Evolutionary conservation across 306 rosid species (phyloP).

Genomic region (Betula pendula): DNA sequence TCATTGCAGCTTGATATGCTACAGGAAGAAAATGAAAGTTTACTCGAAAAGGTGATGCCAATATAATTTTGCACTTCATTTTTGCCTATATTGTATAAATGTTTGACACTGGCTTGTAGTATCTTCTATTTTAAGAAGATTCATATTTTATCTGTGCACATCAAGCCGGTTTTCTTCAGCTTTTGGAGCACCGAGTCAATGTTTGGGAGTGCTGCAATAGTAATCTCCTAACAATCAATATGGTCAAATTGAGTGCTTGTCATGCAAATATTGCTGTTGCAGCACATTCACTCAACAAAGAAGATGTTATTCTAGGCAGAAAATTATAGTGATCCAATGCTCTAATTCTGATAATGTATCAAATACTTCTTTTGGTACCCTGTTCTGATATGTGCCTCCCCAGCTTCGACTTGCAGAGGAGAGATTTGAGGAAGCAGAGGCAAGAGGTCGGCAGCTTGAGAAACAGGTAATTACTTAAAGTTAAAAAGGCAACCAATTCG

Average conservation of each 20-base stretch:
- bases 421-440: conserved; percentile 83
- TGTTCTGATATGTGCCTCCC: conserved; percentile 54
- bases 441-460: conserved; percentile 85
- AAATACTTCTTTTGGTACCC: conserved; percentile 22
- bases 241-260: conserved; percentile 9
- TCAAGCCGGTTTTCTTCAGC: conserved; percentile 7
- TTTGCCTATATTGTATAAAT: conserved; percentile 13
- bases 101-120: conserved; percentile 22
- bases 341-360: conserved; percentile 9
- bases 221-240: conserved; percentile 1
- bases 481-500: neutral
- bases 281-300: conserved; percentile 6
- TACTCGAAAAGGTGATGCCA: conserved; percentile 82
- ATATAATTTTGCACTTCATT: conserved; percentile 29
- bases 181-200: conserved; percentile 12
- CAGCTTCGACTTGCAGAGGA: conserved; percentile 98
- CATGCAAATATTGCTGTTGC: neutral
- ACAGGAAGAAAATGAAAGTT: conserved; percentile 86
- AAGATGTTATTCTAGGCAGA: neutral
- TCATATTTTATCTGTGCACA: neutral
- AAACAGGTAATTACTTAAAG: conserved; percentile 62
- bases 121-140: conserved; percentile 7
- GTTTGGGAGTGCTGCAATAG: conserved; percentile 14
- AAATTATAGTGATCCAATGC: conserved; percentile 5
- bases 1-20: conserved; percentile 95